Evolutionary conservation across 2,329 filamentous ascomycete genomes (phyloP).

Genomic region (Aspergillus caelatus): DNA sequence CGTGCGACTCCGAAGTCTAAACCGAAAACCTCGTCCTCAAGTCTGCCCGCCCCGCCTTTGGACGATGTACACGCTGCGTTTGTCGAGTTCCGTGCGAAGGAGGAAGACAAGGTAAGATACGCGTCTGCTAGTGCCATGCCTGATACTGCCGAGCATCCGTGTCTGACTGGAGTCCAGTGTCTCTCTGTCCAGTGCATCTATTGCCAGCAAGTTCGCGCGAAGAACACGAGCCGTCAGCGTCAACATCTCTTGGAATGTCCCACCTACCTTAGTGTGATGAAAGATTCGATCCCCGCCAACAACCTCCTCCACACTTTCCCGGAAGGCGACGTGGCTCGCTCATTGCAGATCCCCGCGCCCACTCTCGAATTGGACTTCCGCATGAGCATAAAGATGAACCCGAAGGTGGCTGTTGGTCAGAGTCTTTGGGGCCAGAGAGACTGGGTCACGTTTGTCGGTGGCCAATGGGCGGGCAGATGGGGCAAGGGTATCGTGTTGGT

Average conservation of each 20-base stretch:
- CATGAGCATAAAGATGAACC: conserved; percentile 57
- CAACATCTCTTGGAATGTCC: conserved; percentile 53
- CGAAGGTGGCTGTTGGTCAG: conserved; percentile 50
- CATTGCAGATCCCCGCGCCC: conserved; percentile 51
- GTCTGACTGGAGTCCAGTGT: conserved; percentile 36
- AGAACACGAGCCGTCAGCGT: conserved; percentile 54
- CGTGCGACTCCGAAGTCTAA: conserved; percentile 44
- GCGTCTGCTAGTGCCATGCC: neutral
- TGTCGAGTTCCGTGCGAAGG: conserved; percentile 52
- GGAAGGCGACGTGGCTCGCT: conserved; percentile 52
- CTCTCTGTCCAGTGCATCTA: conserved; percentile 55
- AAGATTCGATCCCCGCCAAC: conserved; percentile 55
- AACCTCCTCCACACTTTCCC: conserved; percentile 55
- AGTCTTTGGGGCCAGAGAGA: conserved; percentile 54
- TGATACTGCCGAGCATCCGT: conserved; percentile 1
- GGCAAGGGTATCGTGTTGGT: conserved; percentile 55
- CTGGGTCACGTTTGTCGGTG: conserved; percentile 55
- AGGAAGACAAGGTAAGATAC: conserved; percentile 47
- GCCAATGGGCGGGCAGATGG: conserved; percentile 57
- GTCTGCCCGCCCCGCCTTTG: conserved; percentile 49
- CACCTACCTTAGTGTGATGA: conserved; percentile 56
- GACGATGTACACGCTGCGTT: conserved; percentile 54
- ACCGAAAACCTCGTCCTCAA: conserved; percentile 41
- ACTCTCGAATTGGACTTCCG: conserved; percentile 56
- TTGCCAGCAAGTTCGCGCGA: conserved; percentile 53